These are phyloP conservation scores for Karstenula rhodostoma DNA, from an alignment of 2,329 filamentous ascomycete genomes.

Conservation along the genomic window DNA sequence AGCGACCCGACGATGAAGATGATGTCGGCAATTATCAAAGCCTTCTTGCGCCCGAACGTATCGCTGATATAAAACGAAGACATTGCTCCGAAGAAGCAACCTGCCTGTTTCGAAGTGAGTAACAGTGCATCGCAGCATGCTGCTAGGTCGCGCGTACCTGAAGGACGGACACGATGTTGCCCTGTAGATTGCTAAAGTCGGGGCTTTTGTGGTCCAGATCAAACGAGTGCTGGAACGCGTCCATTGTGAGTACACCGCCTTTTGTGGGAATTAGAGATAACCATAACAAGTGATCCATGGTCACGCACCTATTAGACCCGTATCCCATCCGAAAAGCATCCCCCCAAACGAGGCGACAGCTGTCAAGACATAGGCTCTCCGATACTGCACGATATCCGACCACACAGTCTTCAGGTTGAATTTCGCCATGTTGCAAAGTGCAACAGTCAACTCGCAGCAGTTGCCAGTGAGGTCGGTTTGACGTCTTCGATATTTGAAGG, in stretches of 20 bases:
- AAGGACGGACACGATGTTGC: constrained; percentile 55
- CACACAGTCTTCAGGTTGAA: constrained; percentile 45
- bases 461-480: background rate
- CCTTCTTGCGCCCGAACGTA: constrained; percentile 51
- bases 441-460: background rate
- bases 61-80: constrained; percentile 54
- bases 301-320: constrained; percentile 41
- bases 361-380: constrained; percentile 52
- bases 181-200: constrained; percentile 51
- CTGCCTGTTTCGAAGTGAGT: constrained; percentile 32
- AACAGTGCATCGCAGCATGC: background rate
- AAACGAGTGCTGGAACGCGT: constrained; percentile 54
- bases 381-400: constrained; percentile 51
- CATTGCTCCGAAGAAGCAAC: constrained; percentile 56
- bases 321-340: constrained; percentile 51
- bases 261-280: constrained; percentile 23
- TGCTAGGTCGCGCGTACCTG: constrained; percentile 28
- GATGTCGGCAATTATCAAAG: constrained; percentile 52
- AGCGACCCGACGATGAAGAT: constrained; percentile 54
- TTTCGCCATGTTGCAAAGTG: constrained; percentile 38
- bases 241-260: constrained; percentile 53
- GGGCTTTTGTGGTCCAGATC: constrained; percentile 42
- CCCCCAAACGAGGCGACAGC: constrained; percentile 55
- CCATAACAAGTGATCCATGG: background rate
- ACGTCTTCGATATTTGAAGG: background rate